Evolutionary conservation across 2,329 filamentous ascomycete species (phyloP).

Genomic region (Emmonsia crescens): DNA sequence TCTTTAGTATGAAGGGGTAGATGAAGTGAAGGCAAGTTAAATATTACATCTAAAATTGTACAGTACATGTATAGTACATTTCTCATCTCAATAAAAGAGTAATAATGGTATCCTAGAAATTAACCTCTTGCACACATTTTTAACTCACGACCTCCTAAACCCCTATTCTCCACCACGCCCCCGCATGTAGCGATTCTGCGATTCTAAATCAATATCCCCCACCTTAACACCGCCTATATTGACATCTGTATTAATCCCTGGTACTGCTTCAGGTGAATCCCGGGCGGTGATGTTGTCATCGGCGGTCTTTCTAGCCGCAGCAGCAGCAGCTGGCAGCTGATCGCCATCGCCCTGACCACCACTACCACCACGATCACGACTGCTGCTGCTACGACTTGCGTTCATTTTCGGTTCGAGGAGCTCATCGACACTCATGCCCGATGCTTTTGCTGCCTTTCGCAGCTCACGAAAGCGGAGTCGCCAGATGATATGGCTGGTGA

Average conservation of each 20-base stretch:
- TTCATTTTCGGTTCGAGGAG: conserved; percentile 21
- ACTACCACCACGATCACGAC: not conserved
- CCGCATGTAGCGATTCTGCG: not conserved
- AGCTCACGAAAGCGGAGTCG: conserved; percentile 44
- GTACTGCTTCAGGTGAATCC: not conserved
- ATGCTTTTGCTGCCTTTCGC: conserved; percentile 41
- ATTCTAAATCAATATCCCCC: not conserved
- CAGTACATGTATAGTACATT: not conserved
- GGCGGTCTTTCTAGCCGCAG: not conserved
- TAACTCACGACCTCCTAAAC: no score
- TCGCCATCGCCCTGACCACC: not conserved
- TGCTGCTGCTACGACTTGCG: not conserved
- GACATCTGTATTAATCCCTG: not conserved
- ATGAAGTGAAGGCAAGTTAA: no score
- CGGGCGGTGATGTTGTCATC: not conserved
- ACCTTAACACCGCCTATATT: not conserved
- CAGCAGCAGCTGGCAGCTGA: not conserved
- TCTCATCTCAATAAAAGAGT: not conserved
- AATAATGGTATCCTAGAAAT: no score
- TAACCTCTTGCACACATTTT: no score
- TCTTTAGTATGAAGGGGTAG: no score
- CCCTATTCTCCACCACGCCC: not conserved
- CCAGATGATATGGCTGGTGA: conserved; percentile 50
- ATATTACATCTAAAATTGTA: not conserved
- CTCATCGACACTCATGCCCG: conserved; percentile 47